Conservation (phyloP, 305 asterid genomes). For the Fraxinus baroniana region DNA sequence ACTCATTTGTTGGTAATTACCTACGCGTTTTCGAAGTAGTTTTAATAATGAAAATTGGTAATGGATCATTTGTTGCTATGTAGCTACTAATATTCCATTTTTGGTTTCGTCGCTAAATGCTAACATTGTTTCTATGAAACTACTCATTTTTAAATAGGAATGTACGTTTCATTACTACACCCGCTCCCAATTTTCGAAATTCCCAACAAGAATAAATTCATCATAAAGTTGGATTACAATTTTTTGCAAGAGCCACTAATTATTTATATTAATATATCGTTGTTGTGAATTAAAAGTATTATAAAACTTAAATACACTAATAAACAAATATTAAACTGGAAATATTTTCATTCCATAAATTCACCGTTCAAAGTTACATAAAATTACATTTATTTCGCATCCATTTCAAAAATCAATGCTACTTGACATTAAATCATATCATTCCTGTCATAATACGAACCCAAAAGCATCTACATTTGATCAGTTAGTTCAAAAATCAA, state of each 20-base stretch:
- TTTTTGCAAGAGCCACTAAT: neutral
- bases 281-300: neutral
- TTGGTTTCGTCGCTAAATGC: no score
- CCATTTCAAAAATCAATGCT: neutral
- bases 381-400: neutral
- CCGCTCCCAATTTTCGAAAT: no score
- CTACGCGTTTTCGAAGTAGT: no score
- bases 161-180: no score
- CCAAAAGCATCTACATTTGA: neutral
- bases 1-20: neutral
- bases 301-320: no score
- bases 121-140: no score
- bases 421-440: neutral
- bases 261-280: neutral
- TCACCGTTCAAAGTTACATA: neutral
- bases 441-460: neutral
- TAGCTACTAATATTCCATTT: no score
- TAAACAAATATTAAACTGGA: neutral
- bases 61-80: neutral
- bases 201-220: neutral
- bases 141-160: neutral
- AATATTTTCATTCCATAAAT: neutral
- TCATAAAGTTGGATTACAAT: neutral
- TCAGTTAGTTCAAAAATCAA: neutral
- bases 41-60: no score